A percentile compares a stretch with the other conserved stretches of the same genome.
Evolutionary conservation across 176 grass and related monocot species (phyloP).

Genomic region (Oryza coarctata): DNA sequence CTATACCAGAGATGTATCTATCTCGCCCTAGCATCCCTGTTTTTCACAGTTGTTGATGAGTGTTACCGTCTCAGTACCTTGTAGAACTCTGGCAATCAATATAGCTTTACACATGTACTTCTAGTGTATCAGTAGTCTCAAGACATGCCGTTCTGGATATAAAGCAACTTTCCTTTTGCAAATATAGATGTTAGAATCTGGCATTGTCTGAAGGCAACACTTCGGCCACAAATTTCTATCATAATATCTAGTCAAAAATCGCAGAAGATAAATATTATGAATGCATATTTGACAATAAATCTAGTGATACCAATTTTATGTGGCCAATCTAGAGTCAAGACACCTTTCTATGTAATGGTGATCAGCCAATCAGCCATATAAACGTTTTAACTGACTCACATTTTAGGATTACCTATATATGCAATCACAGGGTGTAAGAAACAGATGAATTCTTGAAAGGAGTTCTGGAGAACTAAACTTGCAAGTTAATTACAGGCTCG

Average conservation of each 20-base stretch:
- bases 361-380: neutral
- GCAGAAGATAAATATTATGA: neutral
- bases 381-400: neutral
- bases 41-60: neutral
- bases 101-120: neutral
- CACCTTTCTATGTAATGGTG: neutral
- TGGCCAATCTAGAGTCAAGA: neutral
- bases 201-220: neutral
- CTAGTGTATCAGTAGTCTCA: slow-evolving; percentile 3
- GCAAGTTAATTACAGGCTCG: neutral
- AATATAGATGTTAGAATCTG: neutral
- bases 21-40: slow-evolving; percentile 1
- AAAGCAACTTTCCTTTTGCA: neutral
- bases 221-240: neutral
- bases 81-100: neutral
- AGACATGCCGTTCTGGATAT: neutral
- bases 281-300: neutral
- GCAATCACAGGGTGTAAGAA: neutral
- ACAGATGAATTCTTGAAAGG: neutral
- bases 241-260: neutral
- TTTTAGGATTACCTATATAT: slow-evolving; percentile 5
- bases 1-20: neutral
- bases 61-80: neutral
- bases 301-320: neutral
- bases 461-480: neutral